A percentile compares a stretch with the other conserved stretches of the same genome.
Evolutionary conservation across 2,329 filamentous ascomycete genomes (phyloP).

Genomic region (Exutisphaerella laricina): DNA sequence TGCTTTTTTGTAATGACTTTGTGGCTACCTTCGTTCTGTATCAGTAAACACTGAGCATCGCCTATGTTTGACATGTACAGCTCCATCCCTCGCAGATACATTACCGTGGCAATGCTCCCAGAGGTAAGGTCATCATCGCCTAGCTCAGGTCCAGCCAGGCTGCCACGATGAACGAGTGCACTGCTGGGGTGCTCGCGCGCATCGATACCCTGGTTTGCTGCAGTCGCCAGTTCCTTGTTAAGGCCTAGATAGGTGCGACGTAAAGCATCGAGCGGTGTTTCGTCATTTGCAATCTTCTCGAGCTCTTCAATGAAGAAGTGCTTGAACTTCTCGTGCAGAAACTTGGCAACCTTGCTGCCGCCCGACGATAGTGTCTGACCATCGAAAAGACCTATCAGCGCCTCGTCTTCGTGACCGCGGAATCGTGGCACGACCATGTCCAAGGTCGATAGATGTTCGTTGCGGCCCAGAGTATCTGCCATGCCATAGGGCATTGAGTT

Average conservation of each 20-base stretch:
- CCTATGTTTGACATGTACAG: constrained; percentile 93
- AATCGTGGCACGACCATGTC: constrained; percentile 93
- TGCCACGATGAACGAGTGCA: constrained; percentile 60
- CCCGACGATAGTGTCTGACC: constrained; percentile 82
- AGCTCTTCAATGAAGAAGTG: constrained; percentile 77
- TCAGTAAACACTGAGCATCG: constrained; percentile 90
- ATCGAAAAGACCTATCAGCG: constrained; percentile 90
- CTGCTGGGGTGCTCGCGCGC: constrained; percentile 55
- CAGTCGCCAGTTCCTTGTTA: constrained; percentile 89
- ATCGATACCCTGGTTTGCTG: constrained; percentile 73
- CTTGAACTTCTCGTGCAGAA: constrained; percentile 91
- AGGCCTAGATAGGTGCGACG: constrained; percentile 79
- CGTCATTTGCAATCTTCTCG: constrained; percentile 59
- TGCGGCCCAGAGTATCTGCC: constrained; percentile 88
- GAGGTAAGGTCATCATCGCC: constrained; percentile 85
- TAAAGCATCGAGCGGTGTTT: constrained; percentile 76
- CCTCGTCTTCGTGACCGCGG: constrained; percentile 83
- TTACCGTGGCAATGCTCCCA: constrained; percentile 84
- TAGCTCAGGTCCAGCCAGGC: constrained; percentile 67
- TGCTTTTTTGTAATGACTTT: constrained; percentile 84
- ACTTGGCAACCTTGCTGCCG: constrained; percentile 94
- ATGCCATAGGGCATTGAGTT: constrained; percentile 84
- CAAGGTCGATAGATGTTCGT: constrained; percentile 91
- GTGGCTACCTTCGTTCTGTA: constrained; percentile 79
- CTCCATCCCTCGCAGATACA: constrained; percentile 84